Conservation (phyloP, 768 basidiomycete species). For the Cubamyces lactineus region DNA sequence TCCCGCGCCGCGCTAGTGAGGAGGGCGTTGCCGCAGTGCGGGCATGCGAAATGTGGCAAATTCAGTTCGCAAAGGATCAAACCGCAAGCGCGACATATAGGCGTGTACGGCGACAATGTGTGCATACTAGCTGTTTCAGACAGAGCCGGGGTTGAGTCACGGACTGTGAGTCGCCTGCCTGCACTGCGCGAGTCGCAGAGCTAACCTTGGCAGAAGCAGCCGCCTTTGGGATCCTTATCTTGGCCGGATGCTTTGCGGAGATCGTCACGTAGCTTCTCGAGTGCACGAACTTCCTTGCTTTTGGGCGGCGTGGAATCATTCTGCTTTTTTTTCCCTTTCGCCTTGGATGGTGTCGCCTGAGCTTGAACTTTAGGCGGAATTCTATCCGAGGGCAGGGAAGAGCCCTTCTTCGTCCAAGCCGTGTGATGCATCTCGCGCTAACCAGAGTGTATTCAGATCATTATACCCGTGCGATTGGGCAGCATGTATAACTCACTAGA, state of each 20-base stretch:
- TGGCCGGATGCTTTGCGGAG: constrained; percentile 40
- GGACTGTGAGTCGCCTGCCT: not conserved
- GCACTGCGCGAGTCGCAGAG: not conserved
- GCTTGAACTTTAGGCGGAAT: constrained; percentile 40
- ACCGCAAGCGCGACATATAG: constrained; percentile 61
- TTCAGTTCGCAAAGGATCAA: constrained; percentile 65
- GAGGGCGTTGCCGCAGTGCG: constrained; percentile 49
- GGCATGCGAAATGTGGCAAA: constrained; percentile 55
- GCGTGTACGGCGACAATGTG: constrained; percentile 55
- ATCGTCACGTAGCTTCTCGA: constrained; percentile 52
- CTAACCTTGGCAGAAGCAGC: constrained; percentile 72
- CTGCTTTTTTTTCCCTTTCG: constrained; percentile 43
- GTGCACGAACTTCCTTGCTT: constrained; percentile 49
- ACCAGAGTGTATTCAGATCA: not conserved
- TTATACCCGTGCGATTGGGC: too few species aligned
- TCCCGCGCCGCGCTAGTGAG: constrained; percentile 38
- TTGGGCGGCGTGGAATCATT: constrained; percentile 39
- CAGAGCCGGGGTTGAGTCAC: not conserved
- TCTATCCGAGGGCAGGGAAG: constrained; percentile 61
- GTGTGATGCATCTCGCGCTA: constrained; percentile 43
- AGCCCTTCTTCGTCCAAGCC: constrained; percentile 46
- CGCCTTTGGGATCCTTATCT: constrained; percentile 58
- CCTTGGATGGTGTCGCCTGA: constrained; percentile 23
- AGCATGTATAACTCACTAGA: too few species aligned
- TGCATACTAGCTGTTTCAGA: constrained; percentile 54